A percentile compares a stretch with the other conserved stretches of the same genome.
Evolutionary conservation across 306 rosid species (phyloP).

Genomic region (Sphenostylis stenocarpa): DNA sequence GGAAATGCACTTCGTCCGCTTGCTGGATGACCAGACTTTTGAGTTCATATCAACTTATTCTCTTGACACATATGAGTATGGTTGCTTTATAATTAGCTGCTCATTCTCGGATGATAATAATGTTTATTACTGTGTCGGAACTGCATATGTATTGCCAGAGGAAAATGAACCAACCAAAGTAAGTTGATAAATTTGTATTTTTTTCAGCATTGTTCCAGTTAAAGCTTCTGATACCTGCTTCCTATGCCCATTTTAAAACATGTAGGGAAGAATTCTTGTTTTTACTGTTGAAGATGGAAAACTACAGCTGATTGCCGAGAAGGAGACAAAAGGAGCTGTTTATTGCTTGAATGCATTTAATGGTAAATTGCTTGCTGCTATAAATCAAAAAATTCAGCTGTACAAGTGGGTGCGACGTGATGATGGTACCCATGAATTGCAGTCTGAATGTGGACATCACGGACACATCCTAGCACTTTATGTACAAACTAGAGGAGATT

Average conservation of each 20-base stretch:
- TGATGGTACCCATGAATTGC: constrained; percentile 89
- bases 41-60: constrained; percentile 83
- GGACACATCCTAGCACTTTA: constrained; percentile 98
- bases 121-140: constrained; percentile 94
- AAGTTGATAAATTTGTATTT: constrained; percentile 18
- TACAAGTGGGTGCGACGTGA: constrained; percentile 99
- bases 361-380: constrained; percentile 94
- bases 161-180: constrained; percentile 97
- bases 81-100: constrained; percentile 94
- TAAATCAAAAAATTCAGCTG: constrained; percentile 96
- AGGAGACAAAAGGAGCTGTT: constrained; percentile 98
- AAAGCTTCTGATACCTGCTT: constrained; percentile 13
- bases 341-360: constrained; percentile 91
- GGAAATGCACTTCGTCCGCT: constrained; percentile 83
- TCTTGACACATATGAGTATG: constrained; percentile 84
- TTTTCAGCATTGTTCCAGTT: neutral
- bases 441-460: constrained; percentile 99
- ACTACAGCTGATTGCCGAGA: constrained; percentile 92
- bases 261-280: constrained; percentile 92
- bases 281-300: constrained; percentile 95
- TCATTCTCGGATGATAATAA: constrained; percentile 94
- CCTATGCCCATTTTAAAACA: constrained; percentile 18
- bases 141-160: constrained; percentile 93
- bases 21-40: constrained; percentile 95
- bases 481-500: constrained; percentile 96